Evolutionary conservation across 768 basidiomycete genomes (phyloP), one percentile per base, ranked within the genome.

Genomic region (Naganishia friedmannii): DNA sequence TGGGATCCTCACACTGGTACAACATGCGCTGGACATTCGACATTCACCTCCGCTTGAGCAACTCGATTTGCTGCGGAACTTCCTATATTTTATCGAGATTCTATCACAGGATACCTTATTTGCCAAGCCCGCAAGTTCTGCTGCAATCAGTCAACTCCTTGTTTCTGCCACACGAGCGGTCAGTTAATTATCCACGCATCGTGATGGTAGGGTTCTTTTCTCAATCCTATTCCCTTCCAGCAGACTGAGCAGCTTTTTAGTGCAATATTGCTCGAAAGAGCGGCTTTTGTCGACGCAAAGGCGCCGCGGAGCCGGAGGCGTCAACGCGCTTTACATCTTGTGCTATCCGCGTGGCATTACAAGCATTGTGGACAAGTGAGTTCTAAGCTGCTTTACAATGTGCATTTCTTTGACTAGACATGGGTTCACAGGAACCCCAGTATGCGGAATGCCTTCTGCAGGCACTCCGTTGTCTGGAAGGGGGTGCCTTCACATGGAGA

Each of bases 181-280:
- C 6, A 31, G 68, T 39, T 19, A 21, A 23, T 15, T 12, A 15
- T 42, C 42, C 15, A 37, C 7, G 2, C 31, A 23, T 10, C 8
- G 12, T 21, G 1, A 5, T 13, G 8, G 2, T 32, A 5, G 8
- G 23, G 5, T 3, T 19, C 23, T 8, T 21, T 23, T 45, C 19
- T 26, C 17, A 29, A 21, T 9, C 21, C 4, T 42, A 13, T 63
- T 63, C 17, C 42, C 37, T 17, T 23, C 2, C 34, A 29, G 12
- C 42, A 78, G 76, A 58, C 39, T 1, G 83, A 83, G 26, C 83
- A 84, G 69, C 74, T 84, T 8, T 76, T 81, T 8, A 74, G 77
- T 19, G 83, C 83, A 0, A 75, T 84, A 21, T 72, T 84, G 69
- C 76, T 83, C n/a, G 82, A 84, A 70, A 80, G 82, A 71, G 82